phyloP scores from a whole-genome alignment of 2,329 filamentous ascomycete species.

The Curvularia eragrostidis region DNA sequence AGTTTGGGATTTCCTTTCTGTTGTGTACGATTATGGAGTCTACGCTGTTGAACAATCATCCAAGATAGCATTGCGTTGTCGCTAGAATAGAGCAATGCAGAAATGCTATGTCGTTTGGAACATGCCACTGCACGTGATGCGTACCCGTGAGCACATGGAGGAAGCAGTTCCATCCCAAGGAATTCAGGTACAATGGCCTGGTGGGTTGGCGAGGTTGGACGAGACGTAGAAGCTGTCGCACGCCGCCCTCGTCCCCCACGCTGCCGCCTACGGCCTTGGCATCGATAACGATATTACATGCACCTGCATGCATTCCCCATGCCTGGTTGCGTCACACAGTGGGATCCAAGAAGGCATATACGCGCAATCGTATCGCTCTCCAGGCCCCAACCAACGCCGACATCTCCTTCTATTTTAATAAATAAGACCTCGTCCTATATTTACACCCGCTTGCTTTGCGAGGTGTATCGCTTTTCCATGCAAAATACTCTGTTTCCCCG shows the following conservation, averaged over 20 bases:
- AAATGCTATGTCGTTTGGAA: not conserved
- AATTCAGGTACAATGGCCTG: not conserved
- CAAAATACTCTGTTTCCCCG: slow-evolving; percentile 9
- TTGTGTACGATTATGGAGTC: not conserved
- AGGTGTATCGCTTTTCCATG: not conserved
- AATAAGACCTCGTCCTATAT: not conserved
- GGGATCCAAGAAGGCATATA: not conserved
- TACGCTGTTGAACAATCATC: not conserved
- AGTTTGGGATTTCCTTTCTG: slow-evolving; percentile 1
- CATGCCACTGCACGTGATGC: not conserved
- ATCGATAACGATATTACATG: slow-evolving; percentile 31
- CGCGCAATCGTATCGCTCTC: slow-evolving; percentile 2
- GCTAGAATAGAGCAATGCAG: slow-evolving; percentile 2
- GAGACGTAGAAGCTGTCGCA: not conserved
- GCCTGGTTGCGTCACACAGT: slow-evolving; percentile 10
- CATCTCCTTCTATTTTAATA: not conserved
- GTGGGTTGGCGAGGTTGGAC: not conserved
- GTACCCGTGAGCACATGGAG: not conserved
- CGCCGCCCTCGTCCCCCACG: slow-evolving; percentile 23
- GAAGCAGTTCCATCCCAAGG: not conserved
- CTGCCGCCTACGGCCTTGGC: slow-evolving; percentile 28
- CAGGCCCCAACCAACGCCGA: not conserved
- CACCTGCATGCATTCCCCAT: slow-evolving; percentile 19
- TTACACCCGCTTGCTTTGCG: not conserved
- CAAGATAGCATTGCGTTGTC: not conserved